Base-by-base conservation (phyloP, 495 filamentous ascomycete genomes). In the Penicillium angulare region DNA sequence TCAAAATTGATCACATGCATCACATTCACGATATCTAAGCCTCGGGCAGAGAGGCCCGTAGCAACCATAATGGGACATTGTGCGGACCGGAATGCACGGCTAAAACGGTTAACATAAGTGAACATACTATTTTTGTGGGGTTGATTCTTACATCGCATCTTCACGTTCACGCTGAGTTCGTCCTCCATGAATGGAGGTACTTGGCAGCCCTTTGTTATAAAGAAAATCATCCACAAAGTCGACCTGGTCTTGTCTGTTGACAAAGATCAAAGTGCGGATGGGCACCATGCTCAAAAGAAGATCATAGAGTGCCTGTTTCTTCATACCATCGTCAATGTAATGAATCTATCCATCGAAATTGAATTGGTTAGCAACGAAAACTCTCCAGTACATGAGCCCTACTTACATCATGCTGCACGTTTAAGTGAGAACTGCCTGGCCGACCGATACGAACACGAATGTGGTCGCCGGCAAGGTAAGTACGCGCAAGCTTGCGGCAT, bases 1-100 rank as follows among this genome's bases (percentile, higher is more conserved):
- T 96, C 90, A 56, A 83, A 97, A 68, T 98, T 97, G 76, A 98
- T 85, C 49, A 98, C 86, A 56, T 96, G 89, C 78, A 86, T 83
- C 3, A 96, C 83, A 47, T 92, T 88, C 43, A 79, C 80, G 18
- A 97, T 85, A 59, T 98, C 93, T 15, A 96, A 80, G n/a, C 93
- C 93, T 59, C 93, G 90, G 53, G 91, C 86, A 45, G 86, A 79
- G 24, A 98, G 79, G 16, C 86, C 87, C 43, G 92, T 97, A 5
- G 92, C 80, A 49, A 97, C 80, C 47, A 98, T 70, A 43, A 98
- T 84, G 0, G 93, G 92, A 20, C 77, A 74, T 34, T 77, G 75
- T 4, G 87, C 93, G 34, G 66, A 68, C 26, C 87, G 85, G 77
- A 97, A 98, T 4, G 85, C 80, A 59, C 90, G 87, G n/a, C 83